Base-by-base conservation (phyloP, 768 basidiomycete genomes). In the Mycena vitilis region DNA sequence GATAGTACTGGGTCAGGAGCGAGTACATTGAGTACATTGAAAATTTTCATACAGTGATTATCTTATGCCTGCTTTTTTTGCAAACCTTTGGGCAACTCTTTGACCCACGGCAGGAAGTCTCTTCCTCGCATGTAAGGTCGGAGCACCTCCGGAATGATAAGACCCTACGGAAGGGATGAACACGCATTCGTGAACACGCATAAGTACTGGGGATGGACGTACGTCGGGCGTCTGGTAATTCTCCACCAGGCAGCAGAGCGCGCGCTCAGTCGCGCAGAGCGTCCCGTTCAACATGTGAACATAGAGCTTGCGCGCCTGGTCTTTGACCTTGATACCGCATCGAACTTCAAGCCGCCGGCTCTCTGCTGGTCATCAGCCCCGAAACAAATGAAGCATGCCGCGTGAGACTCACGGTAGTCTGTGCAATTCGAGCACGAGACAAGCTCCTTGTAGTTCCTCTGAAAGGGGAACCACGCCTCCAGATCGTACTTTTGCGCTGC, bases 281-380 rank as follows among this genome's bases (percentile, higher is more conserved):
- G 98, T 99, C 42, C 95, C 97, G 79, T 99, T 99, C 76, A 99
- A 82, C 98, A 99, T 99, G 84, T 99, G 98, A 6, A 98, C 96
- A 80, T 98, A 99, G 6, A 95, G 82, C 77, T 98, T 96, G 66
- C 93, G 88, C 58, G 93, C 85, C 76, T 98, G 95, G 37, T 96
- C 96, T 74, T 95, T 94, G 68, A 86, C 84, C 81, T 96, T 98
- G 78, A 96, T 84, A 11, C 98, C 98, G 75, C 95, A 95, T 51
- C 95, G 88, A 30, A 99, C 91, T 78, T 99, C 98, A 60, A 99
- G 87, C 65, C 94, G 88, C 75, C 98, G 89, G 74, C 91, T 91
- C 86, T 99, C 97, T 99, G 78, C 20, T 52, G 60, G 68, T 7
- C 23, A 13, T 71, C 12, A 59, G 34, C 4, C n/a, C 52, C n/a